These are phyloP conservation scores for Microbotryum intermedium DNA, from an alignment of 1,284 basidiomycete genomes.

Conservation along the genomic window DNA sequence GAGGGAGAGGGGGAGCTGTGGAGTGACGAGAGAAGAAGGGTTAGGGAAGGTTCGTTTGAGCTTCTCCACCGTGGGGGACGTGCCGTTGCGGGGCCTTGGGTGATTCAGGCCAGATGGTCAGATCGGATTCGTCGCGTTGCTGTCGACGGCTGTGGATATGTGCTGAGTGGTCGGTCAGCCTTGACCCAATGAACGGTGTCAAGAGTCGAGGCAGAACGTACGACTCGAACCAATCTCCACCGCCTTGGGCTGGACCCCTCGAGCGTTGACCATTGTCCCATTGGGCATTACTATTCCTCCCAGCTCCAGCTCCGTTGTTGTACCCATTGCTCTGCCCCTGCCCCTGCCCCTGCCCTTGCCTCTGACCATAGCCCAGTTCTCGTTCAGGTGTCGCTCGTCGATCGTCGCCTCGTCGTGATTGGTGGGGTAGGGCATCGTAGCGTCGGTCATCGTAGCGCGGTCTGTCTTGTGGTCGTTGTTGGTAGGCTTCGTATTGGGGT, in stretches of 20 bases:
- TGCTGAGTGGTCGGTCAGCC: no score
- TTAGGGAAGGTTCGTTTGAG: no score
- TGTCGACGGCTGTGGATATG: conserved; percentile 59
- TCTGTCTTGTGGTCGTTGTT: conserved; percentile 1
- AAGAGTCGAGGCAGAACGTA: conserved; percentile 9
- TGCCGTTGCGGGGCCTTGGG: conserved; percentile 53
- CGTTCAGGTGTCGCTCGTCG: conserved; percentile 20
- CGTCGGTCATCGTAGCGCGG: conserved; percentile 5
- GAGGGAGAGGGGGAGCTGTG: conserved; percentile 21
- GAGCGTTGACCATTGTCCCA: conserved; percentile 1
- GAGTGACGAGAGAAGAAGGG: no score
- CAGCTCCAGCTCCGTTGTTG: neutral
- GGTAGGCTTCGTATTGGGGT: neutral
- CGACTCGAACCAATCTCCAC: conserved; percentile 31
- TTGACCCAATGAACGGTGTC: no score
- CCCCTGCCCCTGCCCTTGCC: neutral
- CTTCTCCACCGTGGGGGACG: neutral
- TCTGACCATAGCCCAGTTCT: conserved; percentile 12
- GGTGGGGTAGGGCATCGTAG: neutral
- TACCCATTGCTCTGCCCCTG: neutral
- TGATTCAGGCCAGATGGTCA: conserved; percentile 76
- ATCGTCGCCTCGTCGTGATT: conserved; percentile 3
- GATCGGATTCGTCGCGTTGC: conserved; percentile 56
- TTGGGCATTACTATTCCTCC: neutral
- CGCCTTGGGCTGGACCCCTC: neutral